These are phyloP conservation scores for Aspergillaceae sp. DNA, from an alignment of 2,329 filamentous ascomycete species.

Conservation along the genomic window DNA sequence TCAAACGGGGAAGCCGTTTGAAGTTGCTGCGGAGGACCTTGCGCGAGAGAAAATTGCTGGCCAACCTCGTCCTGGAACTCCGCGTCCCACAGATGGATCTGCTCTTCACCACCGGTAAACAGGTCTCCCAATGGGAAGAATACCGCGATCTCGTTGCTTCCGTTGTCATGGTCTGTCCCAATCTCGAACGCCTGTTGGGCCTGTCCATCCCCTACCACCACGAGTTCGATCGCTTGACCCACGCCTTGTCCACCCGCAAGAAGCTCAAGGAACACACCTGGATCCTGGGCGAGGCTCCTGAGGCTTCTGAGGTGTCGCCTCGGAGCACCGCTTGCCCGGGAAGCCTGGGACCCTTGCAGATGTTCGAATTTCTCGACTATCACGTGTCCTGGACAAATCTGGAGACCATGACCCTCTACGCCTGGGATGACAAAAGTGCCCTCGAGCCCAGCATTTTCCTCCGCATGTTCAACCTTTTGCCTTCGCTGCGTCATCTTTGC, in stretches of 20 bases:
- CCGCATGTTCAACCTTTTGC: constrained; percentile 45
- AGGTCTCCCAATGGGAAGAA: constrained; percentile 37
- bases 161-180: constrained; percentile 51
- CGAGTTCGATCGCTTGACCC: constrained; percentile 46
- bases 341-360: constrained; percentile 43
- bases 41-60: constrained; percentile 43
- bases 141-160: constrained; percentile 47
- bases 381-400: constrained; percentile 45
- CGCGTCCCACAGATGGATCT: constrained; percentile 44
- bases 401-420: constrained; percentile 47
- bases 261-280: constrained; percentile 49
- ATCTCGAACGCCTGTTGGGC: constrained; percentile 47
- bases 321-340: constrained; percentile 29
- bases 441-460: constrained; percentile 49
- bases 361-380: constrained; percentile 45
- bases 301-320: constrained; percentile 34
- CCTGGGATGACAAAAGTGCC: constrained; percentile 31
- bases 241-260: constrained; percentile 47
- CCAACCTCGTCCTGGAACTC: constrained; percentile 46
- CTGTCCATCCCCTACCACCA: constrained; percentile 47
- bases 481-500: constrained; percentile 45
- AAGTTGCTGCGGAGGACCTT: constrained; percentile 48
- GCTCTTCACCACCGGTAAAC: constrained; percentile 31
- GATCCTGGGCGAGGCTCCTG: constrained; percentile 43
- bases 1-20: constrained; percentile 43